Base-by-base conservation (phyloP, 106 monocot species). In the Dioscorea alata region DNA sequence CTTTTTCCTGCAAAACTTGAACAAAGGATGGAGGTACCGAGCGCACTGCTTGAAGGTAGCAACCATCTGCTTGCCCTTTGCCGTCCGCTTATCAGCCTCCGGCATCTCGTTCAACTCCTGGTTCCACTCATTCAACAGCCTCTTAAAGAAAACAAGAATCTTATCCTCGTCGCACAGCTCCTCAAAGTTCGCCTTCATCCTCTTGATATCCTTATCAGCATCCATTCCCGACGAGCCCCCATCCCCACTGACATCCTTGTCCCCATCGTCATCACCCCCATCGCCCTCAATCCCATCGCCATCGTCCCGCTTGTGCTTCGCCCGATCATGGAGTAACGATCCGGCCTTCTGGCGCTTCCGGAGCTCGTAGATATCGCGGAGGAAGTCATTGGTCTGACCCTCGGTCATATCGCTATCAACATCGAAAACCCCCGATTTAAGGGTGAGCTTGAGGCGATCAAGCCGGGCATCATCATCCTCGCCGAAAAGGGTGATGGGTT, bases 1-100 rank as follows among this genome's bases (percentile, higher is more conserved):
- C 91, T 96, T 92, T 67, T 96, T 96, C 70, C 96, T 81, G 84
- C 96, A 96, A 61, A 96, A 92, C 77, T 96, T 92, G 70, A 96
- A 96, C 14, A 96, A 74, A 15, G 96, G 96, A 48, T 76, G 80
- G 72, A 96, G 70, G 65, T 96, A 96, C 25, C 96, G 83, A 25
- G 92, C 96, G 15, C 96, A 96, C 74, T 96, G 96, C 74, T 96
- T 96, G 57, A 80, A 96, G 13, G 92, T 96, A 18, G 96, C 96
- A 17, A 96, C 88, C 78, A 86, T 82, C 4, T 85, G 85, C 73
- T 96, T 96, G 59, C 96, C 92, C 61, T 86, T 86, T 1, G 92
- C 96, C 12, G 88, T 84, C 80, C 96, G 72, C 78, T 82, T 96
- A 65, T 86, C 96, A 7, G 66, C 50, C 12, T 96, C 96, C 4